Evolutionary conservation across 345 rosid genomes (phyloP), one percentile per base, ranked within the genome.

Genomic region (Citrus hindsii): DNA sequence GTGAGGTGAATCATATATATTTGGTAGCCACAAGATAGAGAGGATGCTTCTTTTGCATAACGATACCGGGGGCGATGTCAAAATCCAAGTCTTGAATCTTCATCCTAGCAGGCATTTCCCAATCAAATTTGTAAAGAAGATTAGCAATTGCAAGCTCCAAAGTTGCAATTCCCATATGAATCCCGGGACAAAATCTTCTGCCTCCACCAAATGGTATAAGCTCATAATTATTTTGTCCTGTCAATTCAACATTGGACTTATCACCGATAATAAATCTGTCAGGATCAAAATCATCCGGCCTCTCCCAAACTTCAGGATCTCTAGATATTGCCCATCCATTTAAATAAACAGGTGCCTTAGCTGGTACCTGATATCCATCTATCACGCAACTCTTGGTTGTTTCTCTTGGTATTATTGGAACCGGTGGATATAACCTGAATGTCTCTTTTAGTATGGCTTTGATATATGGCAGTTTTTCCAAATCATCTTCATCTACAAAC

Each of bases 361-460:
- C 25, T 25, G 58, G 37, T 62, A 75, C 3, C 16, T 12, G 1
- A 46, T 46, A 46, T 12, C 51, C 16, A 46, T 46, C 51, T 12
- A 46, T 46, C 7, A 7, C 8, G 64, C 79, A 76, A 1, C 63
- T 74, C 2, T 61, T 62, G 0, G 4, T 66, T 10, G 64, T 66
- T 76, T 76, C 79, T 51, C 73, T 32, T 35, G 73, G 64, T 22
- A 80, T 75, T 21, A 87, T 25, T 53, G 82, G 81, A 66, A 24
- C 79, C 0, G 64, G 0, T 6, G 73, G 77, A 2, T 74, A 37
- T 5, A 42, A 48, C 40, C 87, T 77, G 75, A 82, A 75, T 35
- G 86, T 79, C 79, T 86, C 90, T 78, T 86, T 87, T n/a, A 86
- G 81, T 22, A 87, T 79, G 6, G 88, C 88, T 71, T 82, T 84